Percentiles rank a stretch among this genome's conserved stretches.
These are phyloP conservation scores for Simplicillium aogashimaense DNA, from an alignment of 2,329 filamentous ascomycete species.

Conservation along the genomic window DNA sequence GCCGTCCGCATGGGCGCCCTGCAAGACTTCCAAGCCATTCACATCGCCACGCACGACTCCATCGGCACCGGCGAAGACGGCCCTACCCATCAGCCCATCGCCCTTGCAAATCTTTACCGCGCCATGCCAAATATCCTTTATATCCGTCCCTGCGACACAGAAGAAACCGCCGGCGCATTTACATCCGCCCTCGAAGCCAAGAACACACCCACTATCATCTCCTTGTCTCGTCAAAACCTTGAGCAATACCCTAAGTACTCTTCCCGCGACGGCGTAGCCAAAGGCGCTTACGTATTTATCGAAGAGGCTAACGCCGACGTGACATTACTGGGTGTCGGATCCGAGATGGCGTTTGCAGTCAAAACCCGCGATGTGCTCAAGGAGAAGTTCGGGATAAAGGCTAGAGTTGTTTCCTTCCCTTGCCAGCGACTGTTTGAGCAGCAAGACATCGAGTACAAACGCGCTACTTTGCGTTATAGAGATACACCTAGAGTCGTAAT, in stretches of 20 bases:
- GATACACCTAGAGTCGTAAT: slow-evolving; percentile 43
- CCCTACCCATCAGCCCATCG: slow-evolving; percentile 53
- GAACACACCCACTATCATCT: slow-evolving; percentile 35
- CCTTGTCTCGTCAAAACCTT: slow-evolving; percentile 33
- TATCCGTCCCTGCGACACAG: slow-evolving; percentile 48
- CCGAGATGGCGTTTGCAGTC: slow-evolving; percentile 23
- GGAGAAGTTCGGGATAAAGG: slow-evolving; percentile 23
- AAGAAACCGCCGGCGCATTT: slow-evolving; percentile 48
- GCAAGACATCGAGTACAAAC: slow-evolving; percentile 33
- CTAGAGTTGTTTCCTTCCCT: slow-evolving; percentile 33
- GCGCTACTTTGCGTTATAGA: slow-evolving; percentile 30
- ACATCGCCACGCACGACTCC: slow-evolving; percentile 51
- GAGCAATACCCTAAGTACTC: slow-evolving; percentile 27
- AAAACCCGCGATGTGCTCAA: slow-evolving; percentile 25
- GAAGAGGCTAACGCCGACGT: slow-evolving; percentile 33
- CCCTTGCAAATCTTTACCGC: slow-evolving; percentile 44
- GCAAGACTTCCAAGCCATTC: slow-evolving; percentile 43
- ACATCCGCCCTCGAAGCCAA: slow-evolving; percentile 31
- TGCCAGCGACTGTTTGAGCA: slow-evolving; percentile 32
- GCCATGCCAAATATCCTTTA: slow-evolving; percentile 54
- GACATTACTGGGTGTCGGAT: slow-evolving; percentile 29
- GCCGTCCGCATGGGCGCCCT: slow-evolving; percentile 52
- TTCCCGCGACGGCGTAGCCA: slow-evolving; percentile 27
- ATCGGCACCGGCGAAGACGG: slow-evolving; percentile 52
- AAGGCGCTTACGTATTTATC: slow-evolving; percentile 35